Evolutionary conservation across 345 rosid genomes (phyloP), one percentile per base, ranked within the genome.

Genomic region (Theobroma cacao): DNA sequence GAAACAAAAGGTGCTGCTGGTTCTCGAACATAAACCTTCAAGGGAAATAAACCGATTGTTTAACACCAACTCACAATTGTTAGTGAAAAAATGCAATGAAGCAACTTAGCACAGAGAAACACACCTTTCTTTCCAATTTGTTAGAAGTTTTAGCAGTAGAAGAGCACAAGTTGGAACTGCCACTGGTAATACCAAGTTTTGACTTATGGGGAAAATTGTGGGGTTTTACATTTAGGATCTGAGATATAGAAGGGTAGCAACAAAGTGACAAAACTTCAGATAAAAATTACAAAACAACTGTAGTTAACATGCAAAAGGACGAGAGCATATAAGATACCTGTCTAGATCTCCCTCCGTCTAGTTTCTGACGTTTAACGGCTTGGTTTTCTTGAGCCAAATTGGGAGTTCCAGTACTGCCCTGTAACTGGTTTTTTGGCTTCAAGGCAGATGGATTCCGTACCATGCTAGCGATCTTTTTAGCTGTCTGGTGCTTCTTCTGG

Each of bases 311-410:
- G 13, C 11, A 34, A 15, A 48, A 4, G n/a, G 62, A 6, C 1
- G 61, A 64, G 13, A 41, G 36, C 11, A 61, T 30, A 47, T 17
- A 36, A 60, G 43, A 78, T 76, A 94, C 99, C 96, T 90, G 97
- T 91, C 95, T 92, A 36, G 98, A 86, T 75, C 74, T 87, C 75
- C 99, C 99, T 69, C 88, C 98, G 0, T 94, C 99, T 74, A 97
- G 90, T 91, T 92, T 94, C 89, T 97, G 99, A 79, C 93, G 86
- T 83, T 97, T 97, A 74, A 97, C 87, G 22, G 99, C 98, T 87
- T 93, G 99, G 80, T 91, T 92, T 81, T 97, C 98, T 79, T 90
- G 97, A 80, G 84, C 90, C 74, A 94, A 82, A 82, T 56, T 84
- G 75, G 89, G 82, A 68, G 92, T 87, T 48, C 86, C 88, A 59